Evolutionary conservation across 2,329 filamentous ascomycete genomes (phyloP), one percentile per base, ranked within the genome.

Genomic region (Hawksworthiomyces lignivorus): DNA sequence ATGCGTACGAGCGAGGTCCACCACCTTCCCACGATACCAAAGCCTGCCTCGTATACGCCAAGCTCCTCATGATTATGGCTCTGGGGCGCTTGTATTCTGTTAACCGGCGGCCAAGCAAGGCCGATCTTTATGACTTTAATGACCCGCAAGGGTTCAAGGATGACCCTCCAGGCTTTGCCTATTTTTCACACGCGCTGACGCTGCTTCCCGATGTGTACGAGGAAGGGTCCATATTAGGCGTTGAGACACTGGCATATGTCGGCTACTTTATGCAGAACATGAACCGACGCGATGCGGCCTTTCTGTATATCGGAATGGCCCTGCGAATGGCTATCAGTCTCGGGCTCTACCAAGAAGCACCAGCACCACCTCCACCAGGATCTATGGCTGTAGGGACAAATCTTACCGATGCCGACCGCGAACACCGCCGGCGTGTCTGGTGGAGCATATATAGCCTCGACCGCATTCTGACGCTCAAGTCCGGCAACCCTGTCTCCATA

Each of bases 221-320:
- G 48, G 66, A 73, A 38, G 70, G 70, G 0, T 75, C 70, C 0
- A 64, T 75, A 2, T 56, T 72, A 15, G 74, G 72, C 31, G 70
- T 76, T 3, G 72, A 76, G 51, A 70, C 73, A 2, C 56, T 77
- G 7, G 69, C 70, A 8, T 64, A 75, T 35, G 64, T 73, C 2
- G 72, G 70, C 12, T 75, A 75, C 49, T 77, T 73, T 31, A 68
- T 77, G 64, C 72, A 76, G 47, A 75, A 73, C 45, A 61, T 76
- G 46, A 75, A 75, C 49, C 63, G 70, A 1, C 61, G 69, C 17
- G 72, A 77, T 52, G 70, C 71, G 3, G 72, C 73, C 0, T 76
- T 72, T 41, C 58, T 75, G 17, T 75, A 75, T 45, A 67, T 72
- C 15, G 72, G 71, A 7, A 61, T 71, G 29, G 73, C 73, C 4